These are phyloP conservation scores for thale cress (Arabidopsis thaliana) DNA, from an alignment of 345 rosid genomes.

Conservation along the genomic window TAIR10.1 NC_003075.7:14035501-14036000, in stretches of 20 bases:
- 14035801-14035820: slow-evolving; percentile 71
- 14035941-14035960: background rate
- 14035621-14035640: background rate
- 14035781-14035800: background rate
- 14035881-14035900: slow-evolving; percentile 66
- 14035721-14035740: background rate
- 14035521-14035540: background rate
- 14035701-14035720: slow-evolving; percentile 2
- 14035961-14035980: background rate
- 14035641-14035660: background rate
- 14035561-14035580: slow-evolving; percentile 3
- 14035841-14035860: slow-evolving; percentile 66
- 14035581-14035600: background rate
- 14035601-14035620: background rate
- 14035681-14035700: slow-evolving; percentile 11
- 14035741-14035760: background rate
- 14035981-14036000: slow-evolving; percentile 1
- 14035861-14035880: slow-evolving; percentile 99
- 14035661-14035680: slow-evolving; percentile 12
- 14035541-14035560: background rate
- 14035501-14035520: slow-evolving; percentile 10
- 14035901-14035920: slow-evolving; percentile 7
- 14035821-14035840: slow-evolving; percentile 71
- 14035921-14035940: background rate
- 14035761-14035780: slow-evolving; percentile 18